Conservation (phyloP, 139 green algal genomes). For the Ostreobium quekettii region DNA sequence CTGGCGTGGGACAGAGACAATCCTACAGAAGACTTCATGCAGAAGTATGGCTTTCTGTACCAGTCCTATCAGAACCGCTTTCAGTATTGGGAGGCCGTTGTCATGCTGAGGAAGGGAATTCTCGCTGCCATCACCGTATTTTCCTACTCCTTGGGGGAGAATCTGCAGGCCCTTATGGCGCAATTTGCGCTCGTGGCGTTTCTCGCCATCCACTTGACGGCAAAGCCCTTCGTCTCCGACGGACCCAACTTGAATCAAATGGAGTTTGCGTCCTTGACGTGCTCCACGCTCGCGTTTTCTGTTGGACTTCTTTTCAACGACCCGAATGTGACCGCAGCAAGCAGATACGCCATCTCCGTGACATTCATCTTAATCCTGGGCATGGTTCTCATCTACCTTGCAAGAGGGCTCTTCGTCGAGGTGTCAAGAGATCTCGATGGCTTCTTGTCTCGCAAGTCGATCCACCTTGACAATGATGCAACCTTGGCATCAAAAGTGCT, state of each 20-base stretch:
- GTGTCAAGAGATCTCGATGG: too few relatives aligned
- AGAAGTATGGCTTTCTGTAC: constrained; percentile 11
- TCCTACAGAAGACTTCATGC: not conserved
- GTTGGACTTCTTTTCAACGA: not conserved
- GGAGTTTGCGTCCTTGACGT: not conserved
- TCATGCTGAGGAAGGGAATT: constrained; percentile 11
- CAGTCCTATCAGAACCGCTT: not conserved
- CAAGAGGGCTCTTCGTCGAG: too few relatives aligned
- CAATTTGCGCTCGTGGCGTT: not conserved
- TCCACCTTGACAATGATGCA: too few relatives aligned
- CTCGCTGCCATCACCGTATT: not conserved
- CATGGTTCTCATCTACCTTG: too few relatives aligned
- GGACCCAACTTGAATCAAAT: not conserved
- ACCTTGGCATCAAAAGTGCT: too few relatives aligned
- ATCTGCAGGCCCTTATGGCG: not conserved
- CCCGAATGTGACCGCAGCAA: too few relatives aligned
- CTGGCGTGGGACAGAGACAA: not conserved
- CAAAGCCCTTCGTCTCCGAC: not conserved
- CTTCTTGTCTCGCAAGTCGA: too few relatives aligned
- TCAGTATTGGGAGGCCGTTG: constrained; percentile 6
- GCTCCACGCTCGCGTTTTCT: not conserved
- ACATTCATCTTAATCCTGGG: too few relatives aligned
- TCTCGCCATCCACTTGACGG: not conserved
- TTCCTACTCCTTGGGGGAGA: not conserved
- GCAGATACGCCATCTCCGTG: too few relatives aligned